These are phyloP conservation scores for Epichloe hybrida DNA, from an alignment of 2,329 filamentous ascomycete genomes.

Conservation along the genomic window DNA sequence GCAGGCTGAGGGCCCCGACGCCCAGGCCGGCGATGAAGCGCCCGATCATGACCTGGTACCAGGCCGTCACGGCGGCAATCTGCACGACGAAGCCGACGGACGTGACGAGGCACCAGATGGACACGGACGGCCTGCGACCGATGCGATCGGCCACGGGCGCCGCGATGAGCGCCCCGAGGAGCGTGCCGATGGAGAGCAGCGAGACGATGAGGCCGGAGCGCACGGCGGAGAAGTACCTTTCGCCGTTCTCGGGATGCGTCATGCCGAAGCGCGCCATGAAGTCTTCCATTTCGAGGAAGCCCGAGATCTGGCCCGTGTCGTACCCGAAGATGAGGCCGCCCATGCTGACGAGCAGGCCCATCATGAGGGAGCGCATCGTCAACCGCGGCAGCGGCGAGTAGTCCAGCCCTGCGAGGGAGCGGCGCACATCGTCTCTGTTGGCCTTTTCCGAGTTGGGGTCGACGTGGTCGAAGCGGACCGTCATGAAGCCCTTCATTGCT, in stretches of 20 bases:
- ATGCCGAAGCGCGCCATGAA: slow-evolving; percentile 39
- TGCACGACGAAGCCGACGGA: slow-evolving; percentile 56
- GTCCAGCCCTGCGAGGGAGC: slow-evolving; percentile 26
- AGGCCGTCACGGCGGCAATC: slow-evolving; percentile 38
- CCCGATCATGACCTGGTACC: slow-evolving; percentile 55
- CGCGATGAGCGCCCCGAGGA: slow-evolving; percentile 45
- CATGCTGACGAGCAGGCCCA: slow-evolving; percentile 30
- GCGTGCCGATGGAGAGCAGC: slow-evolving; percentile 44
- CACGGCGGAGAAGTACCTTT: slow-evolving; percentile 33
- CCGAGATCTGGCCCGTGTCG: slow-evolving; percentile 40
- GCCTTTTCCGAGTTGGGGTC: slow-evolving; percentile 26
- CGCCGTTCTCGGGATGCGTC: slow-evolving; percentile 19
- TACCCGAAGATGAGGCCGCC: slow-evolving; percentile 32
- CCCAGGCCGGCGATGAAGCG: slow-evolving; percentile 52
- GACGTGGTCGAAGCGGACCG: slow-evolving; percentile 29
- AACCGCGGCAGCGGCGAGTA: slow-evolving; percentile 30
- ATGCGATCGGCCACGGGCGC: slow-evolving; percentile 52
- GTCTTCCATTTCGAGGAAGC: slow-evolving; percentile 45
- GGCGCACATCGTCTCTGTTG: slow-evolving; percentile 14
- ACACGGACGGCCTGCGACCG: slow-evolving; percentile 50
- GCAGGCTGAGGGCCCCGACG: slow-evolving; percentile 50
- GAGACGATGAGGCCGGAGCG: slow-evolving; percentile 46
- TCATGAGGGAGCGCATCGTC: slow-evolving; percentile 22
- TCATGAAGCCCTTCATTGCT: slow-evolving; percentile 12
- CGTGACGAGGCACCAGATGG: slow-evolving; percentile 45